Evolutionary conservation across 2,329 filamentous ascomycete species (phyloP).

Genomic region (Pestalotiopsis sp.): DNA sequence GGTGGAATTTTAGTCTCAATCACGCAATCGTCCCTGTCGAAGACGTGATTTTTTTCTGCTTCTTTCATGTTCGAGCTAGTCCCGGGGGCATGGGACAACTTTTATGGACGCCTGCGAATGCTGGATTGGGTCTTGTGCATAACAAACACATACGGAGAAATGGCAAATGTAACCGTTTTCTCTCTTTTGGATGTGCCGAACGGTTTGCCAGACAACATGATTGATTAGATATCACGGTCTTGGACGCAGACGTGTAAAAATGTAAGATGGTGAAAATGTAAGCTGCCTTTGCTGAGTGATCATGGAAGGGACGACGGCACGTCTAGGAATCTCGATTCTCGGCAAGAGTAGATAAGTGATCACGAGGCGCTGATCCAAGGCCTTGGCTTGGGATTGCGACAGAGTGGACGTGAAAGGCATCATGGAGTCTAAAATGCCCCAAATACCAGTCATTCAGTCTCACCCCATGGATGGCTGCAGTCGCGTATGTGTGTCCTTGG

Average conservation of each 20-base stretch:
- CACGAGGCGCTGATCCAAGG: not conserved
- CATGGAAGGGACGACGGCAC: not conserved
- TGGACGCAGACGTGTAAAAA: not conserved
- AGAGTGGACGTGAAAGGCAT: conserved; percentile 5
- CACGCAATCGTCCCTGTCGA: conserved; percentile 12
- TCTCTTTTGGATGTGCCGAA: too few species aligned
- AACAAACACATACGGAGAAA: not conserved
- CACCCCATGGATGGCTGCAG: not conserved
- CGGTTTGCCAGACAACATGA: too few species aligned
- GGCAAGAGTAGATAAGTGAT: not conserved
- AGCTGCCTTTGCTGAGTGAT: not conserved
- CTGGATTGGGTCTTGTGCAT: not conserved
- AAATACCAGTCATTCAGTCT: not conserved
- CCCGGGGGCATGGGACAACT: not conserved
- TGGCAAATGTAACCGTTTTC: not conserved
- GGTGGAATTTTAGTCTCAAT: conserved; percentile 9
- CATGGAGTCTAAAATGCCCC: not conserved
- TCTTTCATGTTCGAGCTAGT: not conserved
- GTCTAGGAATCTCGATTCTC: not conserved
- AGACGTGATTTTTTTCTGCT: conserved; percentile 12
- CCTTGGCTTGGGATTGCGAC: not conserved
- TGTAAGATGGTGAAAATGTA: not conserved
- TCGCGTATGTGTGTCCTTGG: not conserved
- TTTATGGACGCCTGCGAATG: not conserved
- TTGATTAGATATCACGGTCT: not conserved